Conservation (phyloP, 345 rosid genomes). For the Clausena lansium region DNA sequence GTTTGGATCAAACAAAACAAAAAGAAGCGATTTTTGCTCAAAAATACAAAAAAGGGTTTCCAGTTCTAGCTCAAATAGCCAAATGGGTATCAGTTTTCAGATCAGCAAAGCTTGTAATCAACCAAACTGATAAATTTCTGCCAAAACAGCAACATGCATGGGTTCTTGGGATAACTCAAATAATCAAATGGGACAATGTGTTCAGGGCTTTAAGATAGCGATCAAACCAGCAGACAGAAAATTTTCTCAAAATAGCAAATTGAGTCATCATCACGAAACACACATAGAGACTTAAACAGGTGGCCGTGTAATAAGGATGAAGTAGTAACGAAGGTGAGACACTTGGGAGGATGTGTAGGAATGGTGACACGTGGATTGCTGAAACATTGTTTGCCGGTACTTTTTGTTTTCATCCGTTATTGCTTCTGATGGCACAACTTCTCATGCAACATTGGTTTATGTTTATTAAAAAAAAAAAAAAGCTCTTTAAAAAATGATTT, state of each 20-base stretch:
- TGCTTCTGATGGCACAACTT: neutral
- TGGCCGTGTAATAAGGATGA: neutral
- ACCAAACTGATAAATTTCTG: neutral
- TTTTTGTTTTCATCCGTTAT: neutral
- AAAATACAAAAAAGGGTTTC: neutral
- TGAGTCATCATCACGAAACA: neutral
- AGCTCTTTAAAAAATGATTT: neutral
- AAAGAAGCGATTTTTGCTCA: neutral
- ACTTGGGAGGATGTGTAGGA: neutral
- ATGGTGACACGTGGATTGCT: neutral
- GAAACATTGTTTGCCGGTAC: slow-evolving; percentile 5
- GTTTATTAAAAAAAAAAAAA: neutral
- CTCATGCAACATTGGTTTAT: neutral
- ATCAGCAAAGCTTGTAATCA: slow-evolving; percentile 1
- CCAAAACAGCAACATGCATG: neutral
- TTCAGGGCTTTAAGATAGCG: neutral
- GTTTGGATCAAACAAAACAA: neutral
- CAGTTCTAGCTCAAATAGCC: slow-evolving; percentile 4
- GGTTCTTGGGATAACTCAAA: neutral
- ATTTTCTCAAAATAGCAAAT: neutral
- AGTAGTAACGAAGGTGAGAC: neutral
- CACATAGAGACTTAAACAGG: neutral
- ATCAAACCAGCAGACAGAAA: slow-evolving; percentile 2
- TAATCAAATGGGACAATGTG: neutral
- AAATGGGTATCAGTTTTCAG: slow-evolving; percentile 5